Evolutionary conservation across 2,329 filamentous ascomycete genomes (phyloP).

Genomic region (Cordyceps cicadae): DNA sequence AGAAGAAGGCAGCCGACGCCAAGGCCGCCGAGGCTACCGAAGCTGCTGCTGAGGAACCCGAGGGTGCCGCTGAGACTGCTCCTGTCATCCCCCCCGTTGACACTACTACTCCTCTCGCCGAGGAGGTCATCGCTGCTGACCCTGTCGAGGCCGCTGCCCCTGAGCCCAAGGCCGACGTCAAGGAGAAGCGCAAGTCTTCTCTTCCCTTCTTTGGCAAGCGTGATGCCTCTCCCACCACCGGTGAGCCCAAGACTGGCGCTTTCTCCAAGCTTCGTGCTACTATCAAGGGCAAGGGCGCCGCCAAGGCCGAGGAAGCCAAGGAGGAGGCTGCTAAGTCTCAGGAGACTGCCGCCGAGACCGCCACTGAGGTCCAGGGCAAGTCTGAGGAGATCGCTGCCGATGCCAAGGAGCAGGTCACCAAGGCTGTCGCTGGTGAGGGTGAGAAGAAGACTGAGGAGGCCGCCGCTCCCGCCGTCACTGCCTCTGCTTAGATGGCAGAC

Average conservation of each 20-base stretch:
- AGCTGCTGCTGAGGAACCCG: conserved; percentile 30
- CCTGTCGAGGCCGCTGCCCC: conserved; percentile 37
- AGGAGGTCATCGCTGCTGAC: conserved; percentile 44
- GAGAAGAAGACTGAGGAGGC: conserved; percentile 29
- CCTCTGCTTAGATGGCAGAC: conserved; percentile 38
- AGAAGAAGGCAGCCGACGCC: conserved; percentile 50
- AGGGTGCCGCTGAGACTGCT: conserved; percentile 41
- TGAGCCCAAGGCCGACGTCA: conserved; percentile 55
- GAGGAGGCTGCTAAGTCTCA: conserved; percentile 25
- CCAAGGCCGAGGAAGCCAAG: conserved; percentile 33
- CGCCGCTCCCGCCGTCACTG: conserved; percentile 39
- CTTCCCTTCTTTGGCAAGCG: conserved; percentile 72
- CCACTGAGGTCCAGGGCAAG: conserved; percentile 25
- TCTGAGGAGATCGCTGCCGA: conserved; percentile 29
- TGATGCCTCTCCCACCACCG: conserved; percentile 51
- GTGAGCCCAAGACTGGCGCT: conserved; percentile 42
- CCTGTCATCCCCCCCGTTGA: conserved; percentile 53
- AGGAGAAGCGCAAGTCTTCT: conserved; percentile 80
- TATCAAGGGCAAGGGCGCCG: conserved; percentile 39
- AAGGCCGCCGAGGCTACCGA: conserved; percentile 32
- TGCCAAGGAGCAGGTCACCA: conserved; percentile 21
- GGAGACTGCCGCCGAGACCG: conserved; percentile 25
- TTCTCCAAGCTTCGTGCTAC: conserved; percentile 55
- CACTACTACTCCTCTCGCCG: conserved; percentile 46
- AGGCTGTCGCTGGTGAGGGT: conserved; percentile 17